Evolutionary conservation across 331 rosid species (phyloP), one percentile per base, ranked within the genome.

Genomic region (Ulmus americana): DNA sequence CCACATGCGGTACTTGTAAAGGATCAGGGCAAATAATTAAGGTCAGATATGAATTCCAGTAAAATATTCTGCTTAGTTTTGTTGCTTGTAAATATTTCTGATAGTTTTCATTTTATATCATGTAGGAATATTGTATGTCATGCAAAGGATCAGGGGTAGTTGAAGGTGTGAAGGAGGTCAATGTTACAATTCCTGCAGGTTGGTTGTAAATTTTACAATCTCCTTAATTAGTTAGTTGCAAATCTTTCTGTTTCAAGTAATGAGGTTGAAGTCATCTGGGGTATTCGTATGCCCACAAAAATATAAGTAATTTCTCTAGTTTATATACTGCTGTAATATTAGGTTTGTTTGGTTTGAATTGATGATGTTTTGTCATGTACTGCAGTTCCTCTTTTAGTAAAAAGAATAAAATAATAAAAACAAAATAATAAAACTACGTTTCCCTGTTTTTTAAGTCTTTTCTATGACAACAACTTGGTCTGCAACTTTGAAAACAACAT

Each of bases 131-230:
- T 46, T 94, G 98, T 78, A 42, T 70, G 62, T 69, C 81, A 1
- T 94, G 98, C 60, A 64, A 83, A 80, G 98, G 98, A 73, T 79
- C 88, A 55, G 98, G 98, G 73, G 76, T 73, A 39, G 79, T 87
- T 63, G 95, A 89, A 65, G 98, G 94, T 52, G 77, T 76, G 51
- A 89, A 82, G 83, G 82, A 87, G 71, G 85, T 94, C 77, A 81
- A 78, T 70, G 95, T 94, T 67, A 83, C 90, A 5, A 84, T 89
- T 74, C 98, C 98, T 77, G 78, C 88, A 85, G 98, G 98, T 94
- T 85, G 67, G 73, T 67, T 20, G 20, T 38, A 5, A 12, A 35
- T 52, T 44, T 48, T 61, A 13, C 8, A 11, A 11, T 35, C 43
- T 38, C 20, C 9, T n/a, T 10, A 56, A 8, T 38, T 56, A 35